Conservation (phyloP, 306 rosid species). For the Parietaria judaica region DNA sequence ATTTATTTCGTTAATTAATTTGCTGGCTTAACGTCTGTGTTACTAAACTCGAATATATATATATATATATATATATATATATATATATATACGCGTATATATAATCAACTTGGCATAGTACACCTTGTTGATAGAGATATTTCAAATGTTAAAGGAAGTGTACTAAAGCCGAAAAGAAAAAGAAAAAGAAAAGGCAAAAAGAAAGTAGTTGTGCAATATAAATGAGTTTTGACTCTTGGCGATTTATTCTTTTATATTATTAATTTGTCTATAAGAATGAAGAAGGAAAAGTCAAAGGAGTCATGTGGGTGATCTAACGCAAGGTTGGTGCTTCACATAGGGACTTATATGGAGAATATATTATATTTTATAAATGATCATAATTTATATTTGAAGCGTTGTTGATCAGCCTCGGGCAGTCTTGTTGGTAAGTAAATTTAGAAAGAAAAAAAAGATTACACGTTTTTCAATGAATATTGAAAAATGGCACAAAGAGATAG, state of each 20-base stretch:
- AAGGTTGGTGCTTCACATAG: slow-evolving; percentile 17
- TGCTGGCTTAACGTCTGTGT: slow-evolving; percentile 6
- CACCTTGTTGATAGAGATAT: too few relatives aligned
- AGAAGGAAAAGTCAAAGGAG: slow-evolving; percentile 29
- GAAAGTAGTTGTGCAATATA: slow-evolving; percentile 12
- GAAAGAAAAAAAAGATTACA: background rate
- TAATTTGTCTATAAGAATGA: background rate
- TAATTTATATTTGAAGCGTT: background rate
- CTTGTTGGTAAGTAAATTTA: background rate
- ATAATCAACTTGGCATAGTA: too few relatives aligned
- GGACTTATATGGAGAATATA: background rate
- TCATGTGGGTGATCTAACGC: slow-evolving; percentile 49
- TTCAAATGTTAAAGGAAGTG: too few relatives aligned
- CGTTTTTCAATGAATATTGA: slow-evolving; percentile 21
- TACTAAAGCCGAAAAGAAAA: too few relatives aligned
- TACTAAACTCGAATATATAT: background rate
- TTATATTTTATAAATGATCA: background rate
- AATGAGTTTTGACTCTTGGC: slow-evolving; percentile 18
- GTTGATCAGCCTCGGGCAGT: background rate
- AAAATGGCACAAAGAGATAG: slow-evolving; percentile 6
- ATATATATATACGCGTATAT: background rate
- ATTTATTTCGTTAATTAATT: background rate
- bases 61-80: background rate
- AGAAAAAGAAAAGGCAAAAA: too few relatives aligned
- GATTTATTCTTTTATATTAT: background rate